Evolutionary conservation across 2,329 filamentous ascomycete genomes (phyloP).

Genomic region (Ophiocordyceps sinensis): DNA sequence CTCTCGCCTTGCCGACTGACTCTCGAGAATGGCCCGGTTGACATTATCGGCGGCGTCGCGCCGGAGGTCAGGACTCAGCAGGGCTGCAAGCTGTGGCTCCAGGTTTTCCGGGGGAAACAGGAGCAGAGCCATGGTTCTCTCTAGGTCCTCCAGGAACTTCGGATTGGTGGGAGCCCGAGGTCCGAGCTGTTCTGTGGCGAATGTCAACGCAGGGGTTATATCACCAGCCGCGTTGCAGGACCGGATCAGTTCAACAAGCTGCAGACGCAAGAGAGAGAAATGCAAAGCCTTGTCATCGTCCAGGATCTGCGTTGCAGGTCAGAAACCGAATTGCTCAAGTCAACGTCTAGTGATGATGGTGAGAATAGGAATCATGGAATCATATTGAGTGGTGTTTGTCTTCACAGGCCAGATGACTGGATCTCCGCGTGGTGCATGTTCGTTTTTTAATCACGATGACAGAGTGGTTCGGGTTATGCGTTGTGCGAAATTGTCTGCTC

Average conservation of each 20-base stretch:
- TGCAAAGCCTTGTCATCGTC: constrained; percentile 73
- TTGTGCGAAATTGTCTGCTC: constrained; percentile 23
- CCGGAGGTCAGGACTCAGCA: constrained; percentile 68
- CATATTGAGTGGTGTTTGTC: constrained; percentile 57
- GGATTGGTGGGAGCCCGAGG: constrained; percentile 72
- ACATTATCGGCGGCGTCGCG: constrained; percentile 75
- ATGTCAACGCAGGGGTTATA: constrained; percentile 66
- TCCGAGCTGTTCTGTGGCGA: constrained; percentile 76
- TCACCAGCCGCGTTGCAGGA: constrained; percentile 54
- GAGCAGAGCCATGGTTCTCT: constrained; percentile 83
- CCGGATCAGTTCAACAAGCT: constrained; percentile 87
- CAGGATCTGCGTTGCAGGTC: constrained; percentile 51
- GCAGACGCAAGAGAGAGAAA: constrained; percentile 77
- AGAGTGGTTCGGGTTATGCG: not conserved
- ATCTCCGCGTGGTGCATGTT: constrained; percentile 99
- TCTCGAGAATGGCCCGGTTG: constrained; percentile 73
- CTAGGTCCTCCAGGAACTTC: constrained; percentile 72
- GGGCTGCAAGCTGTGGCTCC: constrained; percentile 56
- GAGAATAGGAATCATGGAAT: constrained; percentile 8
- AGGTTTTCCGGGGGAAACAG: constrained; percentile 76
- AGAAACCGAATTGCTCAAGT: not conserved
- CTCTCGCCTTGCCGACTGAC: constrained; percentile 59
- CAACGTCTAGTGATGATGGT: not conserved
- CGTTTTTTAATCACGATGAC: constrained; percentile 71
- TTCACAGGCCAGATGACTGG: constrained; percentile 65